These are phyloP conservation scores for Morella rubra DNA, from an alignment of 306 rosid genomes.

Conservation along the genomic window DNA sequence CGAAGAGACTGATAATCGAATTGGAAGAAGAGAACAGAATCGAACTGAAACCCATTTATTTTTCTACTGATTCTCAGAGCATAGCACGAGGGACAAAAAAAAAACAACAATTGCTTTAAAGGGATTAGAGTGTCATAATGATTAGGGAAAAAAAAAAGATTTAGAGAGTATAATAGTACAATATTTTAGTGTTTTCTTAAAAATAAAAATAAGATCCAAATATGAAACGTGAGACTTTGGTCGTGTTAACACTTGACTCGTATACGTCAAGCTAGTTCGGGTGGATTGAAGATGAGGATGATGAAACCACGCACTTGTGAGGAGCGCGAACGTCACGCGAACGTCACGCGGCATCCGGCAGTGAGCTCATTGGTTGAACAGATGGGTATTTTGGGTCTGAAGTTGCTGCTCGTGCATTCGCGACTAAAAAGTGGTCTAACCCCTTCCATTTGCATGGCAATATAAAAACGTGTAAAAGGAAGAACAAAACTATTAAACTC, in stretches of 20 bases:
- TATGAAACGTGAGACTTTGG: not conserved
- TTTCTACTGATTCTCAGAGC: constrained; percentile 28
- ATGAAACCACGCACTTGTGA: not conserved
- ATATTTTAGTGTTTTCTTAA: not conserved
- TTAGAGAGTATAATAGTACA: too few relatives aligned
- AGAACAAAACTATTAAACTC: too few relatives aligned
- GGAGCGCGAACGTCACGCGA: not conserved
- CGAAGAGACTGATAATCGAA: constrained; percentile 42
- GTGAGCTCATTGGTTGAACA: not conserved
- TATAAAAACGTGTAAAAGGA: too few relatives aligned
- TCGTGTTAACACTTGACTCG: constrained; percentile 3
- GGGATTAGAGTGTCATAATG: not conserved
- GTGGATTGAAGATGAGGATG: not conserved
- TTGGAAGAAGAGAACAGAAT: constrained; percentile 36
- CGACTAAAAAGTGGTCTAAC: too few relatives aligned
- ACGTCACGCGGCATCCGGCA: not conserved
- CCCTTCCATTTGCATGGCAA: too few relatives aligned
- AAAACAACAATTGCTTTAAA: not conserved
- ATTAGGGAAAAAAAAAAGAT: too few relatives aligned
- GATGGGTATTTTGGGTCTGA: not conserved
- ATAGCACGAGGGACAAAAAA: not conserved
- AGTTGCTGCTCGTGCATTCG: too few relatives aligned
- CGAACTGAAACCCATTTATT: constrained; percentile 54
- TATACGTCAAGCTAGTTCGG: constrained; percentile 9
- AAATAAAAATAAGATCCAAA: not conserved